Evolutionary conservation across 1,284 basidiomycete genomes (phyloP).

Genomic region (Heliocybe sulcata): DNA sequence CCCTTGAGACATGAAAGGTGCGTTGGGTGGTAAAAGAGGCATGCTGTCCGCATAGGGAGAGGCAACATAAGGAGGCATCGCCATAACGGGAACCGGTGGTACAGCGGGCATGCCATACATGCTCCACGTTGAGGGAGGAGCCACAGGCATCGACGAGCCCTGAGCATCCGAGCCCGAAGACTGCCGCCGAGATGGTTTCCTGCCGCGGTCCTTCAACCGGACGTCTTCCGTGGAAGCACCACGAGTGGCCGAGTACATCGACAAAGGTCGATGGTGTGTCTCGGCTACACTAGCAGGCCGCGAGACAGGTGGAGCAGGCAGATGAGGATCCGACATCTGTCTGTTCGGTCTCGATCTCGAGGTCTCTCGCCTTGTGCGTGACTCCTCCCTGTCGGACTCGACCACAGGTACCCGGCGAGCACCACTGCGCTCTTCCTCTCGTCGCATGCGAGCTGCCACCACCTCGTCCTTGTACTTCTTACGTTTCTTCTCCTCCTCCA

Average conservation of each 20-base stretch:
- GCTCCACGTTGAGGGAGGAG: neutral
- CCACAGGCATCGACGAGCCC: conserved; percentile 3
- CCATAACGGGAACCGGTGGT: conserved; percentile 21
- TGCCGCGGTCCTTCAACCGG: conserved; percentile 24
- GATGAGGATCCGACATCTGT: neutral
- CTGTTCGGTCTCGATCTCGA: neutral
- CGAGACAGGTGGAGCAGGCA: neutral
- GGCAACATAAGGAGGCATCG: conserved; percentile 21
- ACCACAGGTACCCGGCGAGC: conserved; percentile 18
- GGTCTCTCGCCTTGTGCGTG: conserved; percentile 31
- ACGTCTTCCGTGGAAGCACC: conserved; percentile 50
- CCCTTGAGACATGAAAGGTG: conserved; percentile 69
- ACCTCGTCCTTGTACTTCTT: conserved; percentile 53
- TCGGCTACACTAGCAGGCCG: conserved; percentile 36
- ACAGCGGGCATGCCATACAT: conserved; percentile 25
- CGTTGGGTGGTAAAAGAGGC: conserved; percentile 65
- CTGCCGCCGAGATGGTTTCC: conserved; percentile 14
- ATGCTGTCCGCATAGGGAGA: conserved; percentile 35
- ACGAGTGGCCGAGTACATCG: conserved; percentile 35
- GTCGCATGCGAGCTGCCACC: conserved; percentile 48
- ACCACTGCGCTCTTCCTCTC: conserved; percentile 32
- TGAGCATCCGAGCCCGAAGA: conserved; percentile 4
- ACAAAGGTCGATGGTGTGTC: conserved; percentile 40
- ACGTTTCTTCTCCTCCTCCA: conserved; percentile 50
- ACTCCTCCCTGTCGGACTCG: conserved; percentile 26